Percentiles rank a stretch among this genome's conserved stretches.
Conservation (phyloP, 129 eudicot genomes). For the Pseudognaphalium luteoalbum region DNA sequence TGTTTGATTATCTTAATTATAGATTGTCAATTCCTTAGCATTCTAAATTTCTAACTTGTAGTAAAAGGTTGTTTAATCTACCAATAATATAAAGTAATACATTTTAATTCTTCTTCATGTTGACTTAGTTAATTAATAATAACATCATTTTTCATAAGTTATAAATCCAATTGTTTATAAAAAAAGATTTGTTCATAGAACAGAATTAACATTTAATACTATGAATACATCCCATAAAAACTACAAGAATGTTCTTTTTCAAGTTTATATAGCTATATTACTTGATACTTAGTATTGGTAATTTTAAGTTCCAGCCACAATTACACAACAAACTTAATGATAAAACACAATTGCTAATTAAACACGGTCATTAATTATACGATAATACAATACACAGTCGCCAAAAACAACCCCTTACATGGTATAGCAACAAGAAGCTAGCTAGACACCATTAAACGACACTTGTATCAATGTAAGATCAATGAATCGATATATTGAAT, state of each 20-base stretch:
- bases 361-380: not conserved
- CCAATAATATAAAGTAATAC: no score
- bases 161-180: no score
- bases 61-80: no score
- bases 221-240: not conserved
- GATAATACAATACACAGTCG: not conserved
- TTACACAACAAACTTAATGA: not conserved
- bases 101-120: no score
- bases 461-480: not conserved
- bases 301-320: not conserved
- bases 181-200: not conserved
- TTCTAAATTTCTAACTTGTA: no score
- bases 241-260: not conserved
- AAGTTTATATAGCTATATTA: no score
- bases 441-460: not conserved
- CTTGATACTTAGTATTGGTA: not conserved
- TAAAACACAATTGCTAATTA: not conserved
- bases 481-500: not conserved
- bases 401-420: not conserved
- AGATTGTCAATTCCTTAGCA: no score
- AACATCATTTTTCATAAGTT: no score
- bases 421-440: not conserved
- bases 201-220: not conserved
- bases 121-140: no score
- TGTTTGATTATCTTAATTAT: no score